Evolutionary conservation across 352 stramenopile genomes (phyloP).

Genomic region (Globisporangium polare): DNA sequence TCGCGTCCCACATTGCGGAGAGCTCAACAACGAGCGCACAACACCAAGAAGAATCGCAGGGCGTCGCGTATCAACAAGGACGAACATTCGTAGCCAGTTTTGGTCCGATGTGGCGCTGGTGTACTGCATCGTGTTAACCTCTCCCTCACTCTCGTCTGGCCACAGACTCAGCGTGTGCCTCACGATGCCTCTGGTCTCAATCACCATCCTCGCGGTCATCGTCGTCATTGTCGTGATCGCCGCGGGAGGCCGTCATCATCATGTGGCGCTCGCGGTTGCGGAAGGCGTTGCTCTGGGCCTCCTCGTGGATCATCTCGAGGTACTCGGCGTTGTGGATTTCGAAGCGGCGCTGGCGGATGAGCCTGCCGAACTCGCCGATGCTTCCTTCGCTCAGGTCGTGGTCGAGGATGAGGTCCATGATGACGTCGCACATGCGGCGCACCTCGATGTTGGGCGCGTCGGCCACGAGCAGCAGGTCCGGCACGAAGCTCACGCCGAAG

Average conservation of each 20-base stretch:
- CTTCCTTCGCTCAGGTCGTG: conserved; percentile 60
- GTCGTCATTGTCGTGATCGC: not conserved
- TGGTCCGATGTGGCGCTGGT: no score
- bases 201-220: not conserved
- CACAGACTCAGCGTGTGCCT: no score
- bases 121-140: no score
- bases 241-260: conserved; percentile 6
- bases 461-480: conserved; percentile 70
- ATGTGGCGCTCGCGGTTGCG: conserved; percentile 13
- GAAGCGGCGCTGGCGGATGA: conserved; percentile 80
- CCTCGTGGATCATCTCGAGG: conserved; percentile 76
- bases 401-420: conserved; percentile 85
- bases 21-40: no score
- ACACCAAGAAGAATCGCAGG: no score
- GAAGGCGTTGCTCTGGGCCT: conserved; percentile 28
- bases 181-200: no score
- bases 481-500: conserved; percentile 68
- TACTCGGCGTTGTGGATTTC: conserved; percentile 89
- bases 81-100: no score
- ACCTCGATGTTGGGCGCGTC: conserved; percentile 81
- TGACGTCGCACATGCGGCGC: conserved; percentile 79
- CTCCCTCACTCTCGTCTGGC: no score
- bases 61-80: no score
- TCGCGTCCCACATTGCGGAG: not conserved
- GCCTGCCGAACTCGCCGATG: conserved; percentile 67